phyloP scores from a whole-genome alignment of 2,329 filamentous ascomycete species.

The Sordariomycetes sp. region DNA sequence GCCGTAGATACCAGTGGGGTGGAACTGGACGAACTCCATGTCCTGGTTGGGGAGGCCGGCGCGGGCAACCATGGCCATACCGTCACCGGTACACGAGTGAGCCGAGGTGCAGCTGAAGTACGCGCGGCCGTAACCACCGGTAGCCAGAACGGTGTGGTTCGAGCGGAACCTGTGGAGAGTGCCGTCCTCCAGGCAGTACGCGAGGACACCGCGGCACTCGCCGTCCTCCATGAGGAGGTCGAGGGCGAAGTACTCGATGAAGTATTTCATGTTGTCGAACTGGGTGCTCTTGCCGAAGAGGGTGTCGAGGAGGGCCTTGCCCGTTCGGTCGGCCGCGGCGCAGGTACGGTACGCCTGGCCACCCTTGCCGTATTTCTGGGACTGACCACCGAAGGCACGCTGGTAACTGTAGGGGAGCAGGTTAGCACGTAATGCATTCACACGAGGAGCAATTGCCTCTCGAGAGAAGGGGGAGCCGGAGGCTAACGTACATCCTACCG shows the following conservation, averaged over 20 bases:
- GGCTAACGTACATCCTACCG: constrained; percentile 66
- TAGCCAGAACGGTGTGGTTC: constrained; percentile 93
- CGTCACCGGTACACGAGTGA: constrained; percentile 97
- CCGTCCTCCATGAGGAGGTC: constrained; percentile 97
- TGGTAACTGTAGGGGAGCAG: constrained; percentile 57
- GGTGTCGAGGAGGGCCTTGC: constrained; percentile 94
- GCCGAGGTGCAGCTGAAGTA: constrained; percentile 98
- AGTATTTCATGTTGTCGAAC: constrained; percentile 94
- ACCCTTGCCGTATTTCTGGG: constrained; percentile 88
- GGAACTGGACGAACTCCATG: constrained; percentile 99
- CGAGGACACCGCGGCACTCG: constrained; percentile 90
- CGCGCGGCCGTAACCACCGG: constrained; percentile 92
- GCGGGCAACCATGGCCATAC: constrained; percentile 98
- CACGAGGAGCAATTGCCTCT: neutral
- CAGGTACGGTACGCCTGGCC: constrained; percentile 97
- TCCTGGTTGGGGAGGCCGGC: constrained; percentile 98
- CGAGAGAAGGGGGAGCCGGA: constrained; percentile 2
- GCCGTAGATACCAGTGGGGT: constrained; percentile 97
- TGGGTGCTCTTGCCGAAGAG: constrained; percentile 94
- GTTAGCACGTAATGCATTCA: neutral
- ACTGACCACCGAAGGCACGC: constrained; percentile 96
- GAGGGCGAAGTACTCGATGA: constrained; percentile 97
- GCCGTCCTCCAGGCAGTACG: constrained; percentile 98
- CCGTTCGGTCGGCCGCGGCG: constrained; percentile 91
- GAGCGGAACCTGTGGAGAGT: constrained; percentile 95